These are phyloP conservation scores for Pelargonium citronellum DNA, from an alignment of 441 rosid species.

Conservation along the genomic window DNA sequence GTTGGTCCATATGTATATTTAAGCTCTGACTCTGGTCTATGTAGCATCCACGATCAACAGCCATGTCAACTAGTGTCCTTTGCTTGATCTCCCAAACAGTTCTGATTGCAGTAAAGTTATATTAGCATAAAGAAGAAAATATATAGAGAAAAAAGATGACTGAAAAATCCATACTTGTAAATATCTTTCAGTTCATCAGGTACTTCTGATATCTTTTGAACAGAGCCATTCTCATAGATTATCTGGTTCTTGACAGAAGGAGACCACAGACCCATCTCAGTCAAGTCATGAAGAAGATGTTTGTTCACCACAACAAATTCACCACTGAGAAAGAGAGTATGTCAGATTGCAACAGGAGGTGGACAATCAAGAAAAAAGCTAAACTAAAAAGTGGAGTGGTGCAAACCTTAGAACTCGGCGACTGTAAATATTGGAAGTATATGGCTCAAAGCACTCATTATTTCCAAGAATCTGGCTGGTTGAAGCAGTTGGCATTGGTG, in stretches of 20 bases:
- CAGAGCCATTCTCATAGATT: constrained; percentile 65
- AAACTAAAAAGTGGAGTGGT: too few relatives aligned
- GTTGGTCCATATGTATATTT: constrained; percentile 87
- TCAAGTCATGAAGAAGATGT: constrained; percentile 84
- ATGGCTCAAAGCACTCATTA: constrained; percentile 89
- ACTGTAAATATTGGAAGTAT: constrained; percentile 80
- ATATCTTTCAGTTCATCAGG: constrained; percentile 63
- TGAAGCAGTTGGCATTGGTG: constrained; percentile 96
- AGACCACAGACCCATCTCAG: constrained; percentile 84
- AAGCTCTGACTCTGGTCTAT: constrained; percentile 92
- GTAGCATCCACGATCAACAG: constrained; percentile 79
- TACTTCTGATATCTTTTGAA: constrained; percentile 61
- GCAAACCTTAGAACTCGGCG: constrained; percentile 78
- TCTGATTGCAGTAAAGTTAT: constrained; percentile 30
- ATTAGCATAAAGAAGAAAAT: not conserved
- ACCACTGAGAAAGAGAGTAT: constrained; percentile 38
- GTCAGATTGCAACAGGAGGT: too few relatives aligned
- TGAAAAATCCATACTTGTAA: constrained; percentile 52
- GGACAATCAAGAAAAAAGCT: too few relatives aligned
- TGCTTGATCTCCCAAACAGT: constrained; percentile 98
- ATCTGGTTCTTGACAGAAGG: constrained; percentile 66
- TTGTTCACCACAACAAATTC: constrained; percentile 94
- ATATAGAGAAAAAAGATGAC: not conserved
- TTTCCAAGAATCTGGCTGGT: constrained; percentile 95
- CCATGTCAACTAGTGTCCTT: constrained; percentile 83